Percentiles rank a stretch among this genome's conserved stretches.
Evolutionary conservation across 371 early-diverging fungal species (phyloP).

Genomic region (Mucor piriformis): DNA sequence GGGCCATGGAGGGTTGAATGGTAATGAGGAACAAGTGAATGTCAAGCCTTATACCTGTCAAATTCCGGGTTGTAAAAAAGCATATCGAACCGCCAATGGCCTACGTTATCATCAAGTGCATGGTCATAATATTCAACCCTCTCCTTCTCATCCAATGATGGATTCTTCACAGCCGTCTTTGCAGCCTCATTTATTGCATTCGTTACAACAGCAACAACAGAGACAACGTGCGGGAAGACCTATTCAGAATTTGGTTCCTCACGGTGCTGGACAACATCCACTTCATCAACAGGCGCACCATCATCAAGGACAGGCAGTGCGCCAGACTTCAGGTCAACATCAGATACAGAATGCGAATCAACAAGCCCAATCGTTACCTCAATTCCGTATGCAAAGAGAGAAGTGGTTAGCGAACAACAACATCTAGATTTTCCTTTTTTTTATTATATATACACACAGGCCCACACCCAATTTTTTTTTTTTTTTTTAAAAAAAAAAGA

Average conservation of each 20-base stretch:
- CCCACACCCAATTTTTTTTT: too few species aligned
- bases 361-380: slow-evolving; percentile 5
- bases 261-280: not conserved
- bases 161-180: not conserved
- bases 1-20: slow-evolving; percentile 34
- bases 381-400: slow-evolving; percentile 17
- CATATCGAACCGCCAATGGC: slow-evolving; percentile 47
- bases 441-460: too few species aligned
- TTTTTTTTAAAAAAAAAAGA: not conserved
- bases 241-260: not conserved
- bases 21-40: slow-evolving; percentile 8
- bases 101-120: slow-evolving; percentile 48
- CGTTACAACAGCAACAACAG: slow-evolving; percentile 7
- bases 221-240: not conserved
- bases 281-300: slow-evolving; percentile 9
- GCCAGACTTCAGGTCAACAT: slow-evolving; percentile 8
- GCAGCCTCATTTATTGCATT: not conserved
- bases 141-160: not conserved
- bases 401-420: slow-evolving; percentile 23
- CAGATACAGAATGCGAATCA: slow-evolving; percentile 5
- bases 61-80: slow-evolving; percentile 49
- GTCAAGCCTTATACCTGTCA: slow-evolving; percentile 44
- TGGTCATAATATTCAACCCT: slow-evolving; percentile 33
- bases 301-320: slow-evolving; percentile 15
- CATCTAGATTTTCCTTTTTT: slow-evolving; percentile 9